phyloP scores from a whole-genome alignment of 2,329 filamentous ascomycete species.

The Penicillium fuscoglaucum region DNA sequence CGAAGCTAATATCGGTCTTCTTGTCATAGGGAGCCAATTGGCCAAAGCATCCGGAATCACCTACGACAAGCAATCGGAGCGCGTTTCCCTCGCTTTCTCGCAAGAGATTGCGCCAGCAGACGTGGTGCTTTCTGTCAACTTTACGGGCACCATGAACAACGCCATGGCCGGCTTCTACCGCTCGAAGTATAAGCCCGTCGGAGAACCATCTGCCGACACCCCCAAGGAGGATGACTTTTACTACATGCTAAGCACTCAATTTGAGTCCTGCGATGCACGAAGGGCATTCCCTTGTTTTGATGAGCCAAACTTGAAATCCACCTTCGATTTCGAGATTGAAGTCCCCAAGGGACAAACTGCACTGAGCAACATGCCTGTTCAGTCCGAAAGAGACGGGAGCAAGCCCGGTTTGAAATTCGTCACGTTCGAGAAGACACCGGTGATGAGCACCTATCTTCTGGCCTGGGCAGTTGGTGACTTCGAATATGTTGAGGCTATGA shows the following conservation, averaged over 20 bases:
- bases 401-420: constrained; percentile 66
- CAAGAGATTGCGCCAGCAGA: constrained; percentile 67
- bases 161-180: constrained; percentile 93
- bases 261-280: constrained; percentile 93
- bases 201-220: constrained; percentile 71
- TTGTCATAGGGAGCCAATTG: constrained; percentile 28
- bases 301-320: constrained; percentile 94
- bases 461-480: constrained; percentile 97
- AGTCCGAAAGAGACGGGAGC: constrained; percentile 67
- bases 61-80: constrained; percentile 82
- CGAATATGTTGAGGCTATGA: constrained; percentile 91
- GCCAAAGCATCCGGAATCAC: constrained; percentile 64
- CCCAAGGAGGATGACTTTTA: constrained; percentile 67
- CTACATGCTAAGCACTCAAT: constrained; percentile 90
- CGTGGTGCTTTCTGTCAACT: constrained; percentile 70
- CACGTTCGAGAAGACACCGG: constrained; percentile 76
- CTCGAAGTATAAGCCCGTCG: constrained; percentile 84
- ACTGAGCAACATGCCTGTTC: constrained; percentile 93
- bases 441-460: constrained; percentile 88
- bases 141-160: constrained; percentile 81
- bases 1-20: not conserved
- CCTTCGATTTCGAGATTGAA: constrained; percentile 91
- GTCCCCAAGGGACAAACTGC: constrained; percentile 84
- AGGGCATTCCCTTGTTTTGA: constrained; percentile 97
- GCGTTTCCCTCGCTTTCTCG: constrained; percentile 74